Evolutionary conservation across 345 rosid species (phyloP).

Genomic region (Gossypium rotundifolium): DNA sequence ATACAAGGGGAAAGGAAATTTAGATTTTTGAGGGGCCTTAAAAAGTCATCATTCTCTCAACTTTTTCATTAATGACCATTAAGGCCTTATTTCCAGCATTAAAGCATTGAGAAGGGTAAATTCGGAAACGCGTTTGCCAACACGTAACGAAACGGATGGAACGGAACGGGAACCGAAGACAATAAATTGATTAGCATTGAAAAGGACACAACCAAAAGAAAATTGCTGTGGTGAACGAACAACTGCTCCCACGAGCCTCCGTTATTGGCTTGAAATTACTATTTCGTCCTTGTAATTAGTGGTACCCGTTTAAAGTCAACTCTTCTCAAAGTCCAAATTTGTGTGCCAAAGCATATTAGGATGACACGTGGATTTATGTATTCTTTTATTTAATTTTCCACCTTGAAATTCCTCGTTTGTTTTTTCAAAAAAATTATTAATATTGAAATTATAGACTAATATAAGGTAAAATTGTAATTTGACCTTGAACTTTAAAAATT

Average conservation of each 20-base stretch:
- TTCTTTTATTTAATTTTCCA: no score
- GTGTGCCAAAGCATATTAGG: background rate
- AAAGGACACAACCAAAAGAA: background rate
- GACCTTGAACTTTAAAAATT: no score
- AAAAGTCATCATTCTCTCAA: conserved; percentile 6
- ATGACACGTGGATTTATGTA: background rate
- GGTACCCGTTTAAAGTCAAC: background rate
- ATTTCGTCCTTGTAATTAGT: background rate
- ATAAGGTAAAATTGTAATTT: no score
- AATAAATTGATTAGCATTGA: background rate
- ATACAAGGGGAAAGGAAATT: background rate
- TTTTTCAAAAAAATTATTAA: no score
- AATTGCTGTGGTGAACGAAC: background rate
- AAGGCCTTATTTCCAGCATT: background rate
- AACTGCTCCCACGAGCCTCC: background rate
- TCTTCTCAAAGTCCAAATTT: conserved; percentile 6
- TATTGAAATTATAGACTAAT: no score
- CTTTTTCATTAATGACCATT: conserved; percentile 17
- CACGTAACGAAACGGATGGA: background rate
- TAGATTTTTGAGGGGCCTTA: background rate
- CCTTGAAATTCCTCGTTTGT: no score
- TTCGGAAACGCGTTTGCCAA: background rate
- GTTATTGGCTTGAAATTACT: background rate
- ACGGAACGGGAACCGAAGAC: background rate
- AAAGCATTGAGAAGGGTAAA: background rate